A percentile compares a stretch with the other conserved stretches of the same genome.
Evolutionary conservation across 257 asterid species (phyloP).

Genomic region (Solanum corneliomulleri): DNA sequence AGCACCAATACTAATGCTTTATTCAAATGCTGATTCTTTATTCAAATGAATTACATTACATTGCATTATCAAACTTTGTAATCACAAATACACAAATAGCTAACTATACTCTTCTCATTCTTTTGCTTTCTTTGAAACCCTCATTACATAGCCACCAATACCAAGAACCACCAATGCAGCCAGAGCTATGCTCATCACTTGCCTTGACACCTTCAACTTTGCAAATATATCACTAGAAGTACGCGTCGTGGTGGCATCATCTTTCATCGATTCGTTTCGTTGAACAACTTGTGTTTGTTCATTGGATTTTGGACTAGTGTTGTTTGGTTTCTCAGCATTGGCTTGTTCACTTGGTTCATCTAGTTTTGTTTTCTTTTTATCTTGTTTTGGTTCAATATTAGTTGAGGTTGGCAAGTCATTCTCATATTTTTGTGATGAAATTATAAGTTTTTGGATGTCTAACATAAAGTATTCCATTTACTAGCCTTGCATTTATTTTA

Average conservation of each 20-base stretch:
- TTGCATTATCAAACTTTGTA: too few species aligned
- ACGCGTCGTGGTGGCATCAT: not conserved
- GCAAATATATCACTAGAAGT: too few species aligned
- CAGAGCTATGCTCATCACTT: too few species aligned
- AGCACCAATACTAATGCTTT: too few species aligned
- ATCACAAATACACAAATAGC: too few species aligned
- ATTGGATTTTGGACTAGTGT: not conserved
- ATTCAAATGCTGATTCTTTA: too few species aligned
- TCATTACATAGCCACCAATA: too few species aligned
- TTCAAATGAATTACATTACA: too few species aligned
- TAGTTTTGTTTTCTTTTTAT: not conserved
- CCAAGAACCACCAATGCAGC: too few species aligned
- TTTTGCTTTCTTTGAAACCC: too few species aligned
- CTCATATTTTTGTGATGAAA: slow-evolving; percentile 1
- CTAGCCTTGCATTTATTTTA: slow-evolving; percentile 37
- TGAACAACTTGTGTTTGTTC: not conserved
- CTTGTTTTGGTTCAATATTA: not conserved
- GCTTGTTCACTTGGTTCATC: not conserved
- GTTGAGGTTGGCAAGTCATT: not conserved
- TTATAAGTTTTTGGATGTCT: slow-evolving; percentile 29
- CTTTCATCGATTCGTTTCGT: not conserved
- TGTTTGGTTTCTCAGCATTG: not conserved
- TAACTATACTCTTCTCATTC: too few species aligned
- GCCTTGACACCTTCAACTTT: too few species aligned
- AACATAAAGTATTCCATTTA: slow-evolving; percentile 25